Conservation (phyloP, 2,329 filamentous ascomycete genomes). For the Alternaria viburni region DNA sequence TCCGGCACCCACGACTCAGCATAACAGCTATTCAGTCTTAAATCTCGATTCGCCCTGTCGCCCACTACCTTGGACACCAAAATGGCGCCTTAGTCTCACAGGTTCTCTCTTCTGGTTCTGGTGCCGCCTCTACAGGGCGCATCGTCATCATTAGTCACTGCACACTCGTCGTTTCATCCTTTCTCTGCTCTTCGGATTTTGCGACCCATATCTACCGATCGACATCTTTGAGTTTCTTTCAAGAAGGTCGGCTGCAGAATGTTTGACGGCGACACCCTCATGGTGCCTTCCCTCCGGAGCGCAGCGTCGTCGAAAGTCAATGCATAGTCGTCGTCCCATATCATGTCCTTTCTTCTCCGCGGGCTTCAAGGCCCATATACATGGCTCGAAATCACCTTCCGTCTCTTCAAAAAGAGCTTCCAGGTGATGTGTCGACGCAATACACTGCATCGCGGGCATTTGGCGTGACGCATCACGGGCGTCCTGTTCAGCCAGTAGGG, state of each 20-base stretch:
- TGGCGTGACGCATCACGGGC: neutral
- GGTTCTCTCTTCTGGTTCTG: neutral
- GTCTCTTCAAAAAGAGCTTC: neutral
- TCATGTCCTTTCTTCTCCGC: neutral
- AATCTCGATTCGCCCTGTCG: accelerated
- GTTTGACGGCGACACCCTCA: neutral
- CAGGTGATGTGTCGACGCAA: neutral
- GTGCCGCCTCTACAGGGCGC: neutral
- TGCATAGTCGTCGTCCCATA: neutral
- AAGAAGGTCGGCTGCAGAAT: neutral
- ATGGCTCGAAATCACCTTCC: neutral
- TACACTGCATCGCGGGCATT: neutral
- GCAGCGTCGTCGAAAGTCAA: neutral
- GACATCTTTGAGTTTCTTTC: neutral
- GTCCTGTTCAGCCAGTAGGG: neutral
- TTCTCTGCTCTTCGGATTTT: neutral
- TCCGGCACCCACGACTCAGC: no score
- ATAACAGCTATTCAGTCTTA: no score
- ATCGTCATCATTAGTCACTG: neutral
- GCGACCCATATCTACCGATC: neutral
- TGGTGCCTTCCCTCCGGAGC: neutral
- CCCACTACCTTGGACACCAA: neutral
- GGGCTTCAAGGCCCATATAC: neutral
- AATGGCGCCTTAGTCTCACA: neutral
- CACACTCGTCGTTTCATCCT: neutral